Evolutionary conservation across 495 filamentous ascomycete species (phyloP), one percentile per base, ranked within the genome.

Genomic region (Annulohypoxylon bovei): DNA sequence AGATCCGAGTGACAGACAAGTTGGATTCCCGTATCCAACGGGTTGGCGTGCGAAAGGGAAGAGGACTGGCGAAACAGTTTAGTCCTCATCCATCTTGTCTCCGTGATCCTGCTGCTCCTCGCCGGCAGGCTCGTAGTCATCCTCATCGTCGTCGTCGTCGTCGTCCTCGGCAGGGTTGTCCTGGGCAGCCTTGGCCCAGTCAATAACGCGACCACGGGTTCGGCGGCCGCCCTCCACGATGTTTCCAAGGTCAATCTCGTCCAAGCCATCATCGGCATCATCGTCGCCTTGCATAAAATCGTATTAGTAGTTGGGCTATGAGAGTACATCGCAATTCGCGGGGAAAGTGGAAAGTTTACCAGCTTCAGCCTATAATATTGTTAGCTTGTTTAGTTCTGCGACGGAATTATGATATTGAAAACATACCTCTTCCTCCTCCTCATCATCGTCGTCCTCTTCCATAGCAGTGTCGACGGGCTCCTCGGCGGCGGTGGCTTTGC

Each of bases 161-260:
- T 94, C 91, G 1, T 91, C 91, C 42, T 89, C 87, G 37, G 84
- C 83, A 11, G 89, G 90, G 55, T 86, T 84, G 76, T 88, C 85
- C 72, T 88, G 79, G n/a, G 90, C 91, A 8, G 92, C 92, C 78
- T 93, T 91, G 70, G 89, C 90, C 77, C 90, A 96, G 83, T 97
- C 90, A 69, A 96, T 93, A 76, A 91, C 91, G 44, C 81, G 81
- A 70, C 92, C 91, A 71, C 95, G 94, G 39, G 95, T 99, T 78
- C 95, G 94, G 42, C 90, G 87, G 75, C 91, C 91, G 63, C 81
- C 84, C 7, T 67, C 50, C 75, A 98, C 88, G 81, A 98, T 97
- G 85, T 98, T 98, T 70, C 87, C 85, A 37, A 86, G 80, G 77
- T 96, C 93, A 78, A 98, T 96, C 78, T 93, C 94, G 78, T 94